phyloP scores from a whole-genome alignment of 192 early-diverging fungal species.

The Dispira parvispora region DNA sequence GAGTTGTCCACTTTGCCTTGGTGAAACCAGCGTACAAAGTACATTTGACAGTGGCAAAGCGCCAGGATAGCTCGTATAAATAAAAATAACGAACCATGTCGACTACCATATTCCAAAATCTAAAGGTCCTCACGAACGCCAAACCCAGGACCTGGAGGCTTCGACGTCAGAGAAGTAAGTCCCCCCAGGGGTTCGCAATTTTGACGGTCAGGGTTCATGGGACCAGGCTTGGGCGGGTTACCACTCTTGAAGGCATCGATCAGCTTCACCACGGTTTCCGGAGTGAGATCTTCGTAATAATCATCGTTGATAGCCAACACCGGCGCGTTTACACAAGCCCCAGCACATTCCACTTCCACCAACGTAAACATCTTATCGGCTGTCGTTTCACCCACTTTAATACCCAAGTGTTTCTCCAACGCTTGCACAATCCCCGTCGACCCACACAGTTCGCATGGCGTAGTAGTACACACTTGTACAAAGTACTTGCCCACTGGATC shows the following conservation, averaged over 20 bases:
- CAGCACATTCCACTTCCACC: conserved; percentile 99
- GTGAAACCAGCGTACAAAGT: too few relatives aligned
- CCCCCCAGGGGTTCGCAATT: conserved; percentile 76
- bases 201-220: conserved; percentile 55
- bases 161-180: conserved; percentile 65
- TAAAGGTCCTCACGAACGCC: conserved; percentile 64
- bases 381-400: conserved; percentile 90
- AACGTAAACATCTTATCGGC: conserved; percentile 87
- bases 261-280: conserved; percentile 74
- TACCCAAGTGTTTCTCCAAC: conserved; percentile 70
- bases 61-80: too few relatives aligned
- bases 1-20: too few relatives aligned
- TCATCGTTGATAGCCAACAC: conserved; percentile 97
- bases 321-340: conserved; percentile 95
- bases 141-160: conserved; percentile 88
- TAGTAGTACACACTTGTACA: conserved; percentile 95
- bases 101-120: neutral
- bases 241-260: conserved; percentile 74
- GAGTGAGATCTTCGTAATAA: conserved; percentile 96
- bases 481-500: conserved; percentile 99
- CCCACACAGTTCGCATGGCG: conserved; percentile 93
- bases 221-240: conserved; percentile 61
- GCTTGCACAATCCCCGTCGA: conserved; percentile 79
- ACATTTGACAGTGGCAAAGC: too few relatives aligned
- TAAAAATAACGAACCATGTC: too few relatives aligned